A percentile compares a stretch with the other conserved stretches of the same genome.
phyloP scores from a whole-genome alignment of 2,329 filamentous ascomycete genomes.

The Trichoderma sp. region DNA sequence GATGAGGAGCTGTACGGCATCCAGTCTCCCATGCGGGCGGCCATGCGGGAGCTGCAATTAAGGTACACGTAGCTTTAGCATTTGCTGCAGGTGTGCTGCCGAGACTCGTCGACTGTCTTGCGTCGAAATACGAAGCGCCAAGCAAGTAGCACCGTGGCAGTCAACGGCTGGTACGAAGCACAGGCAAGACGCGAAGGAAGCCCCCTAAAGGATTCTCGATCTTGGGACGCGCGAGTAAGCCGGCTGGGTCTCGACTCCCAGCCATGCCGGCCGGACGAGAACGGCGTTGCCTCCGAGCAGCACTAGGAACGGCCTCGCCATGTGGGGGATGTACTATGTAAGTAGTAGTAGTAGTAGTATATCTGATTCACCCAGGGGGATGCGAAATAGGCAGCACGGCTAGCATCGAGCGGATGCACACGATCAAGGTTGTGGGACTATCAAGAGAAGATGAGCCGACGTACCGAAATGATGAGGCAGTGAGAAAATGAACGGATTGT shows the following conservation, averaged over 20 bases:
- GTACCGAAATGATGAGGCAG: constrained; percentile 8
- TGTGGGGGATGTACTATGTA: not conserved
- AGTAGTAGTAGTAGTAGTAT: not conserved
- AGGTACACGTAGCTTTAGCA: not conserved
- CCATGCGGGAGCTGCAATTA: not conserved
- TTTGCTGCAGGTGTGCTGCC: not conserved
- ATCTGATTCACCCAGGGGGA: constrained; percentile 10
- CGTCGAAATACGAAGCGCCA: not conserved
- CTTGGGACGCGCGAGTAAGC: not conserved
- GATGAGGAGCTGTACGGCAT: not conserved
- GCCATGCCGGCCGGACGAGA: not conserved
- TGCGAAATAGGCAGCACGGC: constrained; percentile 2
- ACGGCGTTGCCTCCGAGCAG: not conserved
- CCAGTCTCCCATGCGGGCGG: not conserved
- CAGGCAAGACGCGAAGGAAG: not conserved
- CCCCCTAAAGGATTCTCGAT: not conserved
- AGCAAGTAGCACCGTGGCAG: not conserved
- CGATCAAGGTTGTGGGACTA: constrained; percentile 11
- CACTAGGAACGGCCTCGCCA: not conserved
- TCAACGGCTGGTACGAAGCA: not conserved
- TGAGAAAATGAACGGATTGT: not conserved
- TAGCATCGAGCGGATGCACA: constrained; percentile 4
- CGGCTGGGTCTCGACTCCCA: not conserved
- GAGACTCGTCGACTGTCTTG: not conserved
- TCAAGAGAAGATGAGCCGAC: not conserved